phyloP scores from a whole-genome alignment of 2,329 filamentous ascomycete species.

The Ophiobolus disseminans region DNA sequence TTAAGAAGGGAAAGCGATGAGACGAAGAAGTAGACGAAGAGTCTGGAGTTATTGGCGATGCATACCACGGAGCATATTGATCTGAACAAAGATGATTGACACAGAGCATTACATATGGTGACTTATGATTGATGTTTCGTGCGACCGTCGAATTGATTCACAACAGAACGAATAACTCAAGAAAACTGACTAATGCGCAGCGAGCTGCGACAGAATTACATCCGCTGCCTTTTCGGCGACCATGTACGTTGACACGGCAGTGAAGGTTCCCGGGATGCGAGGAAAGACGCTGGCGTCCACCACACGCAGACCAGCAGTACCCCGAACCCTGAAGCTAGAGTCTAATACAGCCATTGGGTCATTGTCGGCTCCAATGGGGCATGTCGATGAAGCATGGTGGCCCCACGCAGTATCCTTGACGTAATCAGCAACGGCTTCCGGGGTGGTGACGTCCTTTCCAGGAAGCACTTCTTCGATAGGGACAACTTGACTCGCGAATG shows the following conservation, averaged over 20 bases:
- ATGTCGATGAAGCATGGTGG: slow-evolving; percentile 65
- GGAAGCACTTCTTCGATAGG: slow-evolving; percentile 55
- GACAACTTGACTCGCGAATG: slow-evolving; percentile 45
- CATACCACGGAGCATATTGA: neutral
- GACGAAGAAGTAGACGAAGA: neutral
- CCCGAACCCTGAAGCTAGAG: slow-evolving; percentile 59
- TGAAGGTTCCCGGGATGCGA: slow-evolving; percentile 59
- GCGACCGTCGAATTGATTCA: too few relatives aligned
- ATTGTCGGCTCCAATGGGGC: slow-evolving; percentile 60
- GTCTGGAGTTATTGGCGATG: slow-evolving; percentile 2
- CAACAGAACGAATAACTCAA: neutral
- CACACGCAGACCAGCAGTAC: slow-evolving; percentile 61
- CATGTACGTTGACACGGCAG: slow-evolving; percentile 62
- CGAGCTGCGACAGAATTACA: slow-evolving; percentile 54
- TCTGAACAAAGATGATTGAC: neutral
- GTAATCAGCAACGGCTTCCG: slow-evolving; percentile 39
- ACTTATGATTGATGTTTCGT: too few relatives aligned
- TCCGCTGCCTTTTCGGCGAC: slow-evolving; percentile 69
- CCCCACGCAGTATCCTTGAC: slow-evolving; percentile 48
- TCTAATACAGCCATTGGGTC: slow-evolving; percentile 63
- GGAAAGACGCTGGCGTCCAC: slow-evolving; percentile 44
- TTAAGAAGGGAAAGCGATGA: slow-evolving; percentile 47
- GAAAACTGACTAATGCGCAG: neutral
- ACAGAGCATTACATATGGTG: too few relatives aligned
- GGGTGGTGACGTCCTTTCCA: slow-evolving; percentile 53